Evolutionary conservation across 331 rosid species (phyloP).

Genomic region (Malus hybrid): DNA sequence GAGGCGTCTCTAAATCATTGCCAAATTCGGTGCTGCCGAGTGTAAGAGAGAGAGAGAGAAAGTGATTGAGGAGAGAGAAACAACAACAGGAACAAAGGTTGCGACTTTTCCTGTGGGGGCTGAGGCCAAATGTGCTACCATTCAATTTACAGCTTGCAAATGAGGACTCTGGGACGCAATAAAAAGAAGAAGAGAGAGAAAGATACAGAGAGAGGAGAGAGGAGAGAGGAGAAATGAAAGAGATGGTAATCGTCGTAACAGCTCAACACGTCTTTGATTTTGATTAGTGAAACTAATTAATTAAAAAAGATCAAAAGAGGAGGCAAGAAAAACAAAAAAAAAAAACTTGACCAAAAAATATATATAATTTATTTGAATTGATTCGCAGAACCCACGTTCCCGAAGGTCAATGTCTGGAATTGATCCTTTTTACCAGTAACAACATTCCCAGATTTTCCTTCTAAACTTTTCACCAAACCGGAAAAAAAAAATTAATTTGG

Average conservation of each 20-base stretch:
- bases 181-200: conserved; percentile 8
- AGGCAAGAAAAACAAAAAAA: not conserved
- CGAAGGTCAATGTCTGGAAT: conserved; percentile 12
- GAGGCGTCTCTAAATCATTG: conserved; percentile 34
- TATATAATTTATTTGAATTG: not conserved
- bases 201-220: not conserved
- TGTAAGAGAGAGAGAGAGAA: not conserved
- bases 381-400: conserved; percentile 28
- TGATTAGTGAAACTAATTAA: conserved; percentile 19
- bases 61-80: not conserved
- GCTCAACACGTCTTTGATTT: conserved; percentile 75
- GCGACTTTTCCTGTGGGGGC: conserved; percentile 9
- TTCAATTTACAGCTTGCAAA: conserved; percentile 52
- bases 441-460: not conserved
- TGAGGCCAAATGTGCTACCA: conserved; percentile 33
- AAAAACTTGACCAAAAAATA: not conserved
- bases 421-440: conserved; percentile 2
- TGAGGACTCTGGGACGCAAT: conserved; percentile 11
- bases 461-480: not conserved
- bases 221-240: conserved; percentile 7
- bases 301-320: not conserved
- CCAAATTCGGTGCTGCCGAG: conserved; percentile 47
- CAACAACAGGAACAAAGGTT: not conserved
- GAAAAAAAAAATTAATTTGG: not conserved
- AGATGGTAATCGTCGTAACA: conserved; percentile 28